Conservation (phyloP, 768 basidiomycete species). For the Kwoniella botswanensis region DNA sequence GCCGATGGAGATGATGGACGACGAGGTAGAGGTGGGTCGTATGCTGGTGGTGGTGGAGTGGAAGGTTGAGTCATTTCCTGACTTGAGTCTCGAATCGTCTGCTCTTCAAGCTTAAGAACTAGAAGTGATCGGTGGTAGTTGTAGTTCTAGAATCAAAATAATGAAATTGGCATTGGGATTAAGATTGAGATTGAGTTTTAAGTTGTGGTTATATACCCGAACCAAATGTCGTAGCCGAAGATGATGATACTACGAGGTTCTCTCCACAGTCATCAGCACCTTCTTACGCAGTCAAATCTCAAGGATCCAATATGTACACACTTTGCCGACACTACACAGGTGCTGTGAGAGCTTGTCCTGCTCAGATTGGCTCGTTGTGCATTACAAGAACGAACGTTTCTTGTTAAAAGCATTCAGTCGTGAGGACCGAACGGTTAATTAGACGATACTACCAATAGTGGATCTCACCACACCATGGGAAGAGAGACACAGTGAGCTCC, state of each 20-base stretch:
- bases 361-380: neutral
- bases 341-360: neutral
- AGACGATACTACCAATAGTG: too few species aligned
- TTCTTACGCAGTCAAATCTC: too few species aligned
- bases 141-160: too few species aligned
- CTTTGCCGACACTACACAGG: neutral
- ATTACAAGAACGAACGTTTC: neutral
- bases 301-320: neutral
- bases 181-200: too few species aligned
- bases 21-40: neutral
- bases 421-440: constrained; percentile 2
- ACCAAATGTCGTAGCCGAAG: too few species aligned
- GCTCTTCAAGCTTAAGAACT: neutral
- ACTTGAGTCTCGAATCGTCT: neutral
- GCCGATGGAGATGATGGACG: neutral
- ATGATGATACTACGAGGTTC: too few species aligned
- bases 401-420: neutral
- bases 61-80: neutral
- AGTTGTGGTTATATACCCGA: too few species aligned
- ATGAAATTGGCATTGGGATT: too few species aligned
- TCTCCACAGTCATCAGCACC: too few species aligned
- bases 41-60: neutral
- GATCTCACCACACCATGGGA: too few species aligned
- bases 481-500: too few species aligned
- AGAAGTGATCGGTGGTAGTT: too few species aligned